Conservation (phyloP, 345 rosid species). For the Gossypium herbaceum region DNA sequence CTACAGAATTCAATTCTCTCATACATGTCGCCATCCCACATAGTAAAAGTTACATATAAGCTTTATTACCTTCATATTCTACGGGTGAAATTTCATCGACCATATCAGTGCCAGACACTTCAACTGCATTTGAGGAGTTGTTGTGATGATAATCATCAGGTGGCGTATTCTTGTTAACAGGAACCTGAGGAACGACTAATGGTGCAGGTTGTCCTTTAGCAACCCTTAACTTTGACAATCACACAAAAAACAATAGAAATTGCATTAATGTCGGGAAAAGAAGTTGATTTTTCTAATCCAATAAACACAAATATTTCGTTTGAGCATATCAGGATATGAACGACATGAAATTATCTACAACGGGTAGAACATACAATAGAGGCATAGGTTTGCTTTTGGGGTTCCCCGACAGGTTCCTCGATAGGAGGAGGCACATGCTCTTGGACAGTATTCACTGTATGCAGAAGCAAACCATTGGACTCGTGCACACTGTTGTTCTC, state of each 20-base stretch:
- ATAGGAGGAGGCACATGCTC: slow-evolving; percentile 39
- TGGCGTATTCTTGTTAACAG: slow-evolving; percentile 31
- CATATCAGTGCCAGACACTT: slow-evolving; percentile 33
- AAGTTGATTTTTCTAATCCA: slow-evolving; percentile 1
- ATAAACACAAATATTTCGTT: neutral
- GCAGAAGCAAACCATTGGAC: slow-evolving; percentile 33
- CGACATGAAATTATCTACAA: slow-evolving; percentile 9
- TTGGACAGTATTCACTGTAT: slow-evolving; percentile 23
- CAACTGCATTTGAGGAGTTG: slow-evolving; percentile 35
- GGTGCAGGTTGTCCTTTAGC: slow-evolving; percentile 50
- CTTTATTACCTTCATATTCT: slow-evolving; percentile 52
- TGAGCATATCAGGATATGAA: neutral
- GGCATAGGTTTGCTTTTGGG: slow-evolving; percentile 67
- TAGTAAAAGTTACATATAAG: neutral
- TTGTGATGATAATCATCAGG: slow-evolving; percentile 30
- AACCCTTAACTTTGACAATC: slow-evolving; percentile 40
- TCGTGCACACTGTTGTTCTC: slow-evolving; percentile 36
- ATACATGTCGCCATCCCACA: neutral
- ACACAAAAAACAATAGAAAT: slow-evolving; percentile 12
- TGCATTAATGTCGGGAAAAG: neutral
- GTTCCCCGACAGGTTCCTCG: slow-evolving; percentile 51
- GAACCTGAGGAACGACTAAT: slow-evolving; percentile 29
- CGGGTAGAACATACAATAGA: slow-evolving; percentile 54
- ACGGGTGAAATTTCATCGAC: slow-evolving; percentile 37
- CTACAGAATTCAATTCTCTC: neutral